Evolutionary conservation across 1,139 yeast species (phyloP).

Genomic region (Lodderomyces margitis): DNA sequence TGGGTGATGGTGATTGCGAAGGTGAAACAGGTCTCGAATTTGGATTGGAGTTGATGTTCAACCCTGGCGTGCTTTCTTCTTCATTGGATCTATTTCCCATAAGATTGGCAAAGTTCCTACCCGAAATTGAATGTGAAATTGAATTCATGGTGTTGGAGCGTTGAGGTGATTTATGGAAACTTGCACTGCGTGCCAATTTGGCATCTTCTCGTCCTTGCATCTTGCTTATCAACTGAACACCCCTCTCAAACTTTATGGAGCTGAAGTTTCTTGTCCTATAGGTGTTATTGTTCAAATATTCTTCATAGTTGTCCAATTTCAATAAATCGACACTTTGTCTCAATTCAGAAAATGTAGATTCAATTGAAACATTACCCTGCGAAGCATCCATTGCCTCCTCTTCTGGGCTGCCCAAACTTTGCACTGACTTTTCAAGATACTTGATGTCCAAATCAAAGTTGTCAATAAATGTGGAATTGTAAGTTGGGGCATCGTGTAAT

Average conservation of each 20-base stretch:
- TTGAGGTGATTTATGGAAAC: neutral
- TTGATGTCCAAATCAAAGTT: conserved; percentile 45
- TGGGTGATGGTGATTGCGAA: neutral
- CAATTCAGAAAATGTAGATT: conserved; percentile 45
- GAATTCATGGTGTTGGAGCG: conserved; percentile 4
- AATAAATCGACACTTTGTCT: conserved; percentile 46
- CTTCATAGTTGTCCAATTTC: conserved; percentile 36
- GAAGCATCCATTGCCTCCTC: conserved; percentile 17
- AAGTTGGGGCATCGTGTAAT: conserved; percentile 48
- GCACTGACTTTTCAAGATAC: conserved; percentile 43
- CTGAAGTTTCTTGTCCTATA: conserved; percentile 44
- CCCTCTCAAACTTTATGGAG: conserved; percentile 43
- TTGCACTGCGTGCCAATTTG: conserved; percentile 4
- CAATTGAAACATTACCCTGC: conserved; percentile 40
- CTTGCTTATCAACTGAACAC: conserved; percentile 35
- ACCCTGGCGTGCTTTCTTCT: conserved; percentile 15
- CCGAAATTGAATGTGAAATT: conserved; percentile 8
- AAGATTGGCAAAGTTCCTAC: conserved; percentile 8
- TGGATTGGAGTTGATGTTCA: neutral
- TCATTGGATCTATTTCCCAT: conserved; percentile 6
- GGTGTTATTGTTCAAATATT: conserved; percentile 37
- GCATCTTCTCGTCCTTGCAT: conserved; percentile 21
- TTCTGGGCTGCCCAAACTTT: conserved; percentile 17
- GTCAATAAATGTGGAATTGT: conserved; percentile 39
- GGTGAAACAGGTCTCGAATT: neutral